phyloP scores from a whole-genome alignment of 306 rosid genomes.

The Quercus rubra region DNA sequence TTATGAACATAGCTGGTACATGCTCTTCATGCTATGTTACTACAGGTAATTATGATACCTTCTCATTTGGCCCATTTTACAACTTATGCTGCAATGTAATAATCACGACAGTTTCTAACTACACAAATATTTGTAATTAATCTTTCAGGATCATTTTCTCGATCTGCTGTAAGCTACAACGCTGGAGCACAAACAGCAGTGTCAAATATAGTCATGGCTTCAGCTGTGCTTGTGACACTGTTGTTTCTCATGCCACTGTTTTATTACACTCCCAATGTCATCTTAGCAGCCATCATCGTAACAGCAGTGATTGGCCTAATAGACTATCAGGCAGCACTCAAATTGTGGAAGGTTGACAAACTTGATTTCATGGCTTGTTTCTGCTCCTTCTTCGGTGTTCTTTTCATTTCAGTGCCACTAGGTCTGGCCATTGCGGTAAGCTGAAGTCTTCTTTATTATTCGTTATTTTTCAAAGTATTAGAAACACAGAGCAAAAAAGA shows the following conservation, averaged over 20 bases:
- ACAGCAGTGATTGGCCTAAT: slow-evolving; percentile 89
- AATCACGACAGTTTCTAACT: not conserved
- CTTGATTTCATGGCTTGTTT: slow-evolving; percentile 87
- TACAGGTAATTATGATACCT: slow-evolving; percentile 46
- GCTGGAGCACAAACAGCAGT: slow-evolving; percentile 89
- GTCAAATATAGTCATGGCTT: slow-evolving; percentile 82
- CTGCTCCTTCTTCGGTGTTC: slow-evolving; percentile 88
- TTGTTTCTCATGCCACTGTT: slow-evolving; percentile 93
- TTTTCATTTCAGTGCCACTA: slow-evolving; percentile 85
- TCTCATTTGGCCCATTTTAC: slow-evolving; percentile 9
- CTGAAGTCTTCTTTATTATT: not conserved
- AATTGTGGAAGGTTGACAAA: slow-evolving; percentile 91
- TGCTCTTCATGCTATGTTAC: slow-evolving; percentile 95
- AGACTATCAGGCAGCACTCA: slow-evolving; percentile 66
- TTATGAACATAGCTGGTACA: slow-evolving; percentile 95
- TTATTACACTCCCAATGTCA: slow-evolving; percentile 82
- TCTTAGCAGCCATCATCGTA: slow-evolving; percentile 86
- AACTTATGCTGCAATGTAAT: not conserved
- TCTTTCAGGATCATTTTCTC: slow-evolving; percentile 86
- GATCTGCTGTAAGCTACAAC: slow-evolving; percentile 91
- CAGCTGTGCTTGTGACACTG: slow-evolving; percentile 91
- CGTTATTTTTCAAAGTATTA: not conserved
- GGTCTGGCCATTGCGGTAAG: slow-evolving; percentile 94
- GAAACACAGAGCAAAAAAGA: too few relatives aligned
- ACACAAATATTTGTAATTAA: not conserved